Conservation (phyloP, 306 rosid genomes). For the Trifolium fragiferum region DNA sequence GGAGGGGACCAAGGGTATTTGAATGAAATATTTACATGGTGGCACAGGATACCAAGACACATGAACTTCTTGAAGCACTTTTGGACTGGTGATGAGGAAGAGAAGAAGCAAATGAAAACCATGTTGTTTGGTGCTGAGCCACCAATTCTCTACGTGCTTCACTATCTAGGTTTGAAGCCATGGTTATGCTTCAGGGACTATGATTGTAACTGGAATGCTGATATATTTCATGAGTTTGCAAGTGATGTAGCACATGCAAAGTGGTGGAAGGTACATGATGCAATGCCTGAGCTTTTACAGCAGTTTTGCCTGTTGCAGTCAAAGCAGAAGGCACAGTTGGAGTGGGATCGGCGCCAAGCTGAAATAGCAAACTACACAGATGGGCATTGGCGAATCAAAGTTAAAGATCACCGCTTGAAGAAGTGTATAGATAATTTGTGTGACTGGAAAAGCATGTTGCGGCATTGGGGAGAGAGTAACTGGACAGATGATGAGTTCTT, state of each 20-base stretch:
- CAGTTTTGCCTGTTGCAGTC: conserved; percentile 78
- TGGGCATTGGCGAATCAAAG: conserved; percentile 79
- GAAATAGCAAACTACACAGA: conserved; percentile 73
- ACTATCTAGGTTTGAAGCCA: conserved; percentile 85
- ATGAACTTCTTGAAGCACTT: conserved; percentile 96
- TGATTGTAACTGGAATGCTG: conserved; percentile 90
- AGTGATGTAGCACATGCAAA: conserved; percentile 85
- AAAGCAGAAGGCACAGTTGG: conserved; percentile 92
- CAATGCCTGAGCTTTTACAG: conserved; percentile 82
- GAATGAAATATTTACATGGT: conserved; percentile 92
- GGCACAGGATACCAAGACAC: conserved; percentile 97
- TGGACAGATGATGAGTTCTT: conserved; percentile 76
- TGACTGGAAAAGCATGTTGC: conserved; percentile 83
- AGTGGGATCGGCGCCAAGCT: conserved; percentile 85
- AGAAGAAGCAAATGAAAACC: conserved; percentile 76
- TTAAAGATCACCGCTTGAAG: conserved; percentile 66
- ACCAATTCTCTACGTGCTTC: conserved; percentile 82
- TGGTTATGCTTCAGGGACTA: conserved; percentile 92
- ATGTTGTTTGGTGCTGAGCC: conserved; percentile 80
- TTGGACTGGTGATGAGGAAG: conserved; percentile 90
- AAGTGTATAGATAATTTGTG: conserved; percentile 77
- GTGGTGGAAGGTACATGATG: conserved; percentile 95
- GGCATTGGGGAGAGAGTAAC: conserved; percentile 97
- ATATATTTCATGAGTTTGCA: conserved; percentile 84
- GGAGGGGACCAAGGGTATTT: conserved; percentile 97